phyloP scores from a whole-genome alignment of 2,329 filamentous ascomycete genomes.

The Penicillium sp. region DNA sequence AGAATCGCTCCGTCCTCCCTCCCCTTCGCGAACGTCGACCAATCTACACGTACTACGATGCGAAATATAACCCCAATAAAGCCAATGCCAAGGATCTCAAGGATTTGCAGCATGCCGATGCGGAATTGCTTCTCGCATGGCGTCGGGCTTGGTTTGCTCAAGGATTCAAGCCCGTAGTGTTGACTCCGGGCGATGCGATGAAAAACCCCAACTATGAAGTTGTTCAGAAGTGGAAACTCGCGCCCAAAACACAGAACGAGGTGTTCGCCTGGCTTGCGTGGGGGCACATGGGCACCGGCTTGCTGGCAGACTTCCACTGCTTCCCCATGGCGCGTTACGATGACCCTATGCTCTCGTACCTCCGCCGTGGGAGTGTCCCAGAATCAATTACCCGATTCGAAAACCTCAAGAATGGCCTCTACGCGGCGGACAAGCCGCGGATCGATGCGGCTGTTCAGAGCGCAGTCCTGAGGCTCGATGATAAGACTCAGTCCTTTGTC shows the following conservation, averaged over 20 bases:
- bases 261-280: slow-evolving; percentile 87
- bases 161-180: slow-evolving; percentile 80
- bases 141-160: slow-evolving; percentile 92
- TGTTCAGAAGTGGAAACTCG: slow-evolving; percentile 59
- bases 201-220: slow-evolving; percentile 75
- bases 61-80: slow-evolving; percentile 43
- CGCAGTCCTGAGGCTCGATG: slow-evolving; percentile 56
- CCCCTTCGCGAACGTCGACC: slow-evolving; percentile 66
- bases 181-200: slow-evolving; percentile 76
- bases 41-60: slow-evolving; percentile 90
- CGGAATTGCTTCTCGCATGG: slow-evolving; percentile 79
- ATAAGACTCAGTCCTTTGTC: slow-evolving; percentile 61
- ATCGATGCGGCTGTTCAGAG: slow-evolving; percentile 63
- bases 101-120: slow-evolving; percentile 68
- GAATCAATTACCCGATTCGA: slow-evolving; percentile 68
- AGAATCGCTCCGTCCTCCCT: slow-evolving; percentile 78
- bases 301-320: slow-evolving; percentile 74
- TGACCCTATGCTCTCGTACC: slow-evolving; percentile 66
- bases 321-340: slow-evolving; percentile 79
- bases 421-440: slow-evolving; percentile 65
- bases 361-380: slow-evolving; percentile 74
- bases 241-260: slow-evolving; percentile 63
- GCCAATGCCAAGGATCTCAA: slow-evolving; percentile 55
- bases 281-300: slow-evolving; percentile 82
- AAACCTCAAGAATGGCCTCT: slow-evolving; percentile 66